Conservation (phyloP, 1,284 basidiomycete genomes). For the Rhodotorula sp. region DNA sequence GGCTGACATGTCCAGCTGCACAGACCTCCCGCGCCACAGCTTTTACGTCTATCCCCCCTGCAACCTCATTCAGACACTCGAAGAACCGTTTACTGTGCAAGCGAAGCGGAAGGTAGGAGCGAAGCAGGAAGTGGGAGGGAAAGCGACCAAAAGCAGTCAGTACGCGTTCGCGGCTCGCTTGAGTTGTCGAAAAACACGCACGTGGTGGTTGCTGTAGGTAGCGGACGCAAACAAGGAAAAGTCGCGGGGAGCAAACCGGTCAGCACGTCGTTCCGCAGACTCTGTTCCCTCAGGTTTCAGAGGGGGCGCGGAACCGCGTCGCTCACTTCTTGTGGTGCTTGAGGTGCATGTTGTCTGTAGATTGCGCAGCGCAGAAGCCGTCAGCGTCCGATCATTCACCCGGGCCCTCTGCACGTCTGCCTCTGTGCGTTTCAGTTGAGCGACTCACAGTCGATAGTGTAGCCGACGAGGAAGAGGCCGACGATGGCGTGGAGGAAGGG, state of each 20-base stretch:
- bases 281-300: neutral
- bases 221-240: neutral
- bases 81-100: slow-evolving; percentile 9
- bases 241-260: neutral
- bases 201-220: slow-evolving; percentile 38
- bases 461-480: slow-evolving; percentile 48
- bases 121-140: neutral
- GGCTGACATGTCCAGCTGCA: neutral
- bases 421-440: too few relatives aligned
- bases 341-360: slow-evolving; percentile 45
- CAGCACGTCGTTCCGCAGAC: slow-evolving; percentile 1
- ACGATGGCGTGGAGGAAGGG: slow-evolving; percentile 46
- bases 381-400: neutral
- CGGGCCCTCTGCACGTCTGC: too few relatives aligned
- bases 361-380: neutral
- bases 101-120: neutral
- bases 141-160: neutral
- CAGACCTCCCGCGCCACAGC: neutral
- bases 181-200: neutral
- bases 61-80: neutral
- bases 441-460: slow-evolving; percentile 42
- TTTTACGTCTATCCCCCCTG: slow-evolving; percentile 3
- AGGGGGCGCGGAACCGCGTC: neutral
- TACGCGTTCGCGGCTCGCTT: too few relatives aligned
- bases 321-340: slow-evolving; percentile 46